Evolutionary conservation across 495 filamentous ascomycete genomes (phyloP).

Genomic region (Cryomyces minteri): DNA sequence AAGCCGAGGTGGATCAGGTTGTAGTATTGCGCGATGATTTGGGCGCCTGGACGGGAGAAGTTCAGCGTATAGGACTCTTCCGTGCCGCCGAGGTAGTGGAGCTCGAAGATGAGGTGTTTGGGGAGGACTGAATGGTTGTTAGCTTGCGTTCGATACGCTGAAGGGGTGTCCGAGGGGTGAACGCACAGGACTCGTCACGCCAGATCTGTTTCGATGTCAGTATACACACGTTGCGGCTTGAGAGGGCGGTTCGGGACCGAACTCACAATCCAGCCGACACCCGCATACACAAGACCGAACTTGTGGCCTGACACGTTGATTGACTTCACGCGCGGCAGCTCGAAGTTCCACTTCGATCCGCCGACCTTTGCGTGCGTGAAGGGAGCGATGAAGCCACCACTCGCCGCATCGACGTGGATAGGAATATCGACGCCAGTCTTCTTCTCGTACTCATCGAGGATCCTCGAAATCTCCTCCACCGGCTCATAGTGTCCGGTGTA

Average conservation of each 20-base stretch:
- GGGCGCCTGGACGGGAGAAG: constrained; percentile 54
- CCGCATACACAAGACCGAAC: constrained; percentile 53
- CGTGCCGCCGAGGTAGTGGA: constrained; percentile 58
- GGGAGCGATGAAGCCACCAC: constrained; percentile 55
- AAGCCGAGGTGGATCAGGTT: constrained; percentile 60
- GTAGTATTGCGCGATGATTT: constrained; percentile 59
- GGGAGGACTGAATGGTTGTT: constrained; percentile 26
- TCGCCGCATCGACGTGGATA: constrained; percentile 60
- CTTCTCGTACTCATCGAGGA: constrained; percentile 46
- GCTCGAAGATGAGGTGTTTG: constrained; percentile 52
- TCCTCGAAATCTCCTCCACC: constrained; percentile 44
- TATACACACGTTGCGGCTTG: too few relatives aligned
- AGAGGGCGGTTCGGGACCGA: too few relatives aligned
- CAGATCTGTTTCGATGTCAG: constrained; percentile 25
- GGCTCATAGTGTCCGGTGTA: constrained; percentile 68
- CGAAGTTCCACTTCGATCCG: constrained; percentile 32
- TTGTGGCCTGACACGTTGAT: constrained; percentile 65
- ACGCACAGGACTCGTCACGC: constrained; percentile 38
- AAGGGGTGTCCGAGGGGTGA: too few relatives aligned
- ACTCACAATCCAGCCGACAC: constrained; percentile 45
- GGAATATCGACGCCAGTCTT: constrained; percentile 48
- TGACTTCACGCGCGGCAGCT: constrained; percentile 24
- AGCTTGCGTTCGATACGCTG: not conserved
- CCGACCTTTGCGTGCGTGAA: constrained; percentile 46
- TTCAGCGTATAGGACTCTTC: constrained; percentile 60